These are phyloP conservation scores for Paragyromitra xinjiangensis DNA, from an alignment of 495 filamentous ascomycete species.

Conservation along the genomic window DNA sequence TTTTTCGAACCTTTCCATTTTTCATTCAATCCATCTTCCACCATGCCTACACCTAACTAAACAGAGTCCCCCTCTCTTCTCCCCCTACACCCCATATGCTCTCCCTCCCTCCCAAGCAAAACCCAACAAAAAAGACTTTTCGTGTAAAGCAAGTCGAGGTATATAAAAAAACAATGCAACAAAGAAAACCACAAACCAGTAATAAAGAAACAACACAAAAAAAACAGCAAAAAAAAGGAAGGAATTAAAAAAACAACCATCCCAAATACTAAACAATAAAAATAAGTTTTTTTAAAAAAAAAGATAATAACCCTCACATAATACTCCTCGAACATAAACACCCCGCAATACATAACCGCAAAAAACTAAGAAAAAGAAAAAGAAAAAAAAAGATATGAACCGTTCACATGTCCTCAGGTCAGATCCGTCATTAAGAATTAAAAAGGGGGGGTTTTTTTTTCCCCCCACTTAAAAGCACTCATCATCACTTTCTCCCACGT, in stretches of 20 bases:
- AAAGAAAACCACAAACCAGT: background rate
- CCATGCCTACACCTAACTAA: background rate
- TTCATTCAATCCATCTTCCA: background rate
- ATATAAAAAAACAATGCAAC: constrained; percentile 6
- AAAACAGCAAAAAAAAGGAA: background rate
- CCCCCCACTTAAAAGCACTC: constrained; percentile 33
- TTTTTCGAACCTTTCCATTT: background rate
- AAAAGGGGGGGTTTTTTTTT: background rate
- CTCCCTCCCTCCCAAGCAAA: background rate
- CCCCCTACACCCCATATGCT: background rate
- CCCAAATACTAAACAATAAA: constrained; percentile 24
- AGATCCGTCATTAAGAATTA: constrained; percentile 36
- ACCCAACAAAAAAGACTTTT: constrained; percentile 24
- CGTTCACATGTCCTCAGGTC: constrained; percentile 3
- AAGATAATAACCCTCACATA: constrained; percentile 24
- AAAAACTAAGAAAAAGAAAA: constrained; percentile 5
- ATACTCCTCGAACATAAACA: constrained; percentile 34
- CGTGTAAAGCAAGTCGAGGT: constrained; percentile 25
- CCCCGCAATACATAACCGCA: constrained; percentile 25
- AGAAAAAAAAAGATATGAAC: constrained; percentile 10
- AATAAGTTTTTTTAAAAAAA: constrained; percentile 5
- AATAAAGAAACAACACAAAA: background rate
- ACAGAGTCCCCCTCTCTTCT: background rate
- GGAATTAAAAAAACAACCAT: constrained; percentile 33
- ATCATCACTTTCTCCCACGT: constrained; percentile 42